Percentiles rank a stretch among this genome's conserved stretches.
phyloP scores from a whole-genome alignment of 2,329 filamentous ascomycete genomes.

The Apiospora sp. region DNA sequence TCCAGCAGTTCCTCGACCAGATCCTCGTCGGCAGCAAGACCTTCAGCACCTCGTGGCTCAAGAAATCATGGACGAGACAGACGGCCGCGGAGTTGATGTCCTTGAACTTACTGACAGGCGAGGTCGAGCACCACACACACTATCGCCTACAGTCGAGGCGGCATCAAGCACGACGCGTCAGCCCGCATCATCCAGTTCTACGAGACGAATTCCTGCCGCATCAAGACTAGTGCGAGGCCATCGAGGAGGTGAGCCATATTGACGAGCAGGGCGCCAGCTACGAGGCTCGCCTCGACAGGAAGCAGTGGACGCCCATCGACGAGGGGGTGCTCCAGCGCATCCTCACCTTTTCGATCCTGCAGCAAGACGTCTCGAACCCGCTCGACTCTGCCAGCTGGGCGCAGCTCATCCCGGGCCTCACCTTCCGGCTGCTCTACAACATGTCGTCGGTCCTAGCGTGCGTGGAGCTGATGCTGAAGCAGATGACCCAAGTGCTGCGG shows the following conservation, averaged over 20 bases:
- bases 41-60: conserved; percentile 30
- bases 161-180: conserved; percentile 29
- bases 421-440: no score
- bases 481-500: not conserved
- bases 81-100: conserved; percentile 37
- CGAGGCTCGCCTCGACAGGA: not conserved
- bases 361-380: no score
- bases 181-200: conserved; percentile 36
- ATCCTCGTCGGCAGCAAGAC: conserved; percentile 35
- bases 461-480: not conserved
- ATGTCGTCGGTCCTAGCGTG: no score
- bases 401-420: no score
- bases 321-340: not conserved
- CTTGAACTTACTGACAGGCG: conserved; percentile 36
- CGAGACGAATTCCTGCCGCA: conserved; percentile 31
- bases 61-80: conserved; percentile 36
- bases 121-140: conserved; percentile 41
- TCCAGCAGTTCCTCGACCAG: conserved; percentile 29
- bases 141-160: conserved; percentile 41
- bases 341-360: not conserved
- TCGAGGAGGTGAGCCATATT: conserved; percentile 33
- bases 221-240: conserved; percentile 37
- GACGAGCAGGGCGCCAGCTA: not conserved
- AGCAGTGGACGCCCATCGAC: not conserved
- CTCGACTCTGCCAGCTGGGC: no score